Base-by-base conservation (phyloP, 495 filamentous ascomycete genomes). In the Pseudotulostoma volvatum region DNA sequence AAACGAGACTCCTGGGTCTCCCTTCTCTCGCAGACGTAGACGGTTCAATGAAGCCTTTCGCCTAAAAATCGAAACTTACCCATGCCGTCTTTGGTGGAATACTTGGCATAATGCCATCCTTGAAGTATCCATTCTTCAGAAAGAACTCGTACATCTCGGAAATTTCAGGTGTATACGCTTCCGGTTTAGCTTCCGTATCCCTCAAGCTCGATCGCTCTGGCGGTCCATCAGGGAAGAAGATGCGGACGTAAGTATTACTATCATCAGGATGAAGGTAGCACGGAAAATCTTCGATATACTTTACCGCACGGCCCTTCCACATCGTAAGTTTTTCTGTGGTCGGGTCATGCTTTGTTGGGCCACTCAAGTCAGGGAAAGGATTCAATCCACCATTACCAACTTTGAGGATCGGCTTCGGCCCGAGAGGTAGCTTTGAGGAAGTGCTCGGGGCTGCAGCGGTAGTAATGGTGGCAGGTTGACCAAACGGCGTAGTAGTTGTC, bases 41-140 rank as follows among this genome's bases (percentile, higher is more conserved):
- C 23, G 23, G 11, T 28, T 5, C 23, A 28, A 28, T 28, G 5
- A 5, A 28, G 11, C 5, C 19, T 15, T 2, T 34, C 15, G 17
- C 8, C 59, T 52, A 82, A 50, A 83, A 77, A 49, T 81, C 70
- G 61, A 76, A 87, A n/a, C 59, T 49, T 46, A 79, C 72, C 64
- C 71, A 81, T 55, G 83, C 83, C 37, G 67, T 66, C 66, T 72
- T 76, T 2, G 84, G 84, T 21, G 84, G 75, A 14, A 81, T 63
- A 38, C 74, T 63, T 0, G 84, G 84, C 50, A 88, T 71, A 1
- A 72, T 38, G 1, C 70, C 70, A 31, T 72, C 71, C 36, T 67
- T 64, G 48, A 85, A 87, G 32, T 45, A 51, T 2, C 79, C 81
- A 36, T 68, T 71, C 35, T 73, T 57, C 30, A 64, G 50, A 53